phyloP scores from a whole-genome alignment of 2,329 filamentous ascomycete genomes.

The Elsinoe perseae region DNA sequence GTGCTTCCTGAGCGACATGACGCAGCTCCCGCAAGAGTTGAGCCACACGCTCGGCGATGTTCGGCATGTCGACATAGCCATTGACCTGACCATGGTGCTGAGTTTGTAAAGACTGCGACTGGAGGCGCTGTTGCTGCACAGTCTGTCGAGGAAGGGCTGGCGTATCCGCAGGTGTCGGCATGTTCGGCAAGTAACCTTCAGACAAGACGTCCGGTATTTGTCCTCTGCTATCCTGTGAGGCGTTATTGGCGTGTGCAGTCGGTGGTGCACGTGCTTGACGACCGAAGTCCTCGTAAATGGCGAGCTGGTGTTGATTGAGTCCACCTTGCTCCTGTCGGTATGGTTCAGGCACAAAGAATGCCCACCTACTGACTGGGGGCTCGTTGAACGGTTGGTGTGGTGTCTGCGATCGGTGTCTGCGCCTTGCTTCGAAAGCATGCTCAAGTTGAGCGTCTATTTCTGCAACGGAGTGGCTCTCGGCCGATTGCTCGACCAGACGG shows the following conservation, averaged over 20 bases:
- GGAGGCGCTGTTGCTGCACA: slow-evolving; percentile 39
- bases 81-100: slow-evolving; percentile 45
- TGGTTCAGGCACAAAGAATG: slow-evolving; percentile 85
- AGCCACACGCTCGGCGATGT: slow-evolving; percentile 46
- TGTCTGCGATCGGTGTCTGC: slow-evolving; percentile 64
- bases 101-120: slow-evolving; percentile 28
- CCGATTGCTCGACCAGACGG: slow-evolving; percentile 88
- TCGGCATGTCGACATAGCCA: slow-evolving; percentile 51
- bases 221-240: slow-evolving; percentile 51
- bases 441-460: slow-evolving; percentile 95
- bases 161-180: slow-evolving; percentile 55
- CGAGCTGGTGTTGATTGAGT: slow-evolving; percentile 83
- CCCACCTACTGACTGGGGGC: slow-evolving; percentile 74
- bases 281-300: slow-evolving; percentile 94
- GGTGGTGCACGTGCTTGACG: slow-evolving; percentile 61
- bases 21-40: slow-evolving; percentile 51
- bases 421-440: slow-evolving; percentile 66
- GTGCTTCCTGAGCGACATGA: slow-evolving; percentile 47
- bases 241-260: slow-evolving; percentile 45
- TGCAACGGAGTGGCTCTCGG: slow-evolving; percentile 82
- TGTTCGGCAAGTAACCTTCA: slow-evolving; percentile 54
- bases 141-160: slow-evolving; percentile 54
- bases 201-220: slow-evolving; percentile 57
- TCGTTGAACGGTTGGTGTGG: slow-evolving; percentile 82
- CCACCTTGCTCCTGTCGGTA: slow-evolving; percentile 79